A percentile compares a stretch with the other conserved stretches of the same genome.
phyloP scores from a whole-genome alignment of 2,329 filamentous ascomycete species.

The Aspergillus melleus region DNA sequence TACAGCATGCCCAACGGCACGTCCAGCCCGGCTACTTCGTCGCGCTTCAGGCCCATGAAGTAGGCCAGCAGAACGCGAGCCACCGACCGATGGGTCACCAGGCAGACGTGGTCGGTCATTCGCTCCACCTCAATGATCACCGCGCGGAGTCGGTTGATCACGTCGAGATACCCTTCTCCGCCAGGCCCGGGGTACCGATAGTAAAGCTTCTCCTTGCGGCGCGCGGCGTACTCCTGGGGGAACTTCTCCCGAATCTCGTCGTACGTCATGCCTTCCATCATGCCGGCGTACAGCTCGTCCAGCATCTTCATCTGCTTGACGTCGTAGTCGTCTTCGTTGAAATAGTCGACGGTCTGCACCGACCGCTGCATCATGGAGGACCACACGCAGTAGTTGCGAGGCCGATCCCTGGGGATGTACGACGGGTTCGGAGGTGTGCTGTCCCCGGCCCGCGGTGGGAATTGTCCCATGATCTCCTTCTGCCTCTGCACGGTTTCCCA shows the following conservation, averaged over 20 bases:
- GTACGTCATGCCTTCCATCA: constrained; percentile 94
- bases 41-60: constrained; percentile 86
- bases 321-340: constrained; percentile 94
- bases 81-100: constrained; percentile 90
- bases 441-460: constrained; percentile 88
- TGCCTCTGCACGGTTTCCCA: constrained; percentile 83
- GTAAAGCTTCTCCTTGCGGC: constrained; percentile 82
- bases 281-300: constrained; percentile 90
- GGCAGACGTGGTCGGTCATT: constrained; percentile 90
- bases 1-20: constrained; percentile 93
- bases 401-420: constrained; percentile 57
- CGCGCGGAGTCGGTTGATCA: constrained; percentile 90
- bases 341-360: constrained; percentile 83
- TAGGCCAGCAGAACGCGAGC: constrained; percentile 92
- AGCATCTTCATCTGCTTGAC: constrained; percentile 98
- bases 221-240: constrained; percentile 77
- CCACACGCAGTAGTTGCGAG: constrained; percentile 95
- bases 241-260: constrained; percentile 78
- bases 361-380: constrained; percentile 94
- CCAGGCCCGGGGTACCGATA: constrained; percentile 97
- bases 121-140: constrained; percentile 97
- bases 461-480: constrained; percentile 73
- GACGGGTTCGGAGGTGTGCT: constrained; percentile 94
- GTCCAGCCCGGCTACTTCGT: constrained; percentile 92
- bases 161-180: constrained; percentile 93